Evolutionary conservation across 805 yeast genomes (phyloP), one percentile per base, ranked within the genome.

Genomic region (Kuraishia piskuri): DNA sequence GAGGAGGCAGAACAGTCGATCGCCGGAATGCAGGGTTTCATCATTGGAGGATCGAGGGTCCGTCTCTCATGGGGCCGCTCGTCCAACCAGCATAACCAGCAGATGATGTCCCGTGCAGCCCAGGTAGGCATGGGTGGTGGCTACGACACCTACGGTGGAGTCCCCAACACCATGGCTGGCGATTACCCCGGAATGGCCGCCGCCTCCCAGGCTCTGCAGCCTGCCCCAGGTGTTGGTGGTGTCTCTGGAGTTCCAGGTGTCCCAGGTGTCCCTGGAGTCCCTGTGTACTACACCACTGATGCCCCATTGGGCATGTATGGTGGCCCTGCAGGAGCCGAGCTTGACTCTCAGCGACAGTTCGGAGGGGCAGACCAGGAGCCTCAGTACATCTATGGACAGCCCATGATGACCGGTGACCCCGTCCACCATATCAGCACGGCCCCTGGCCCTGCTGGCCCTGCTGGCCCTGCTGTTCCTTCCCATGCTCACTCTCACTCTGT

Each of bases 1-100:
- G 84, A 80, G 59, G 88, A 84, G 59, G 94, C 94, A 1, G 89
- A 86, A 65, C 83, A 80, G 46, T 90, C 95, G 6, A 85, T 87
- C 53, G 78, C 81, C 46, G 84, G 85, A 2, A 82, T 87, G 87
- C 90, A 87, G 66, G 95, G 95, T 1, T 86, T 81, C 63, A 73
- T 82, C 22, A 80, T 87, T 56, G 86, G 84, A n/a, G 91, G 90
- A 2, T 78, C 83, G 52, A 75, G 91, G 55, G 82, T 87, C 22
- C 70, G 91, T 57, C 69, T 87, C 51, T 80, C 88, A 51, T 87
- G 94, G 94, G 92, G 92, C 49, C 74, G 87, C 61, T 75, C 75
- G 6, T 63, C 59, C 53, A 56, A 55, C 51, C 63, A 58, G 57
- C 48, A 47, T 51, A 52, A 55, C 25, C 56, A 50, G 47, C 57